These are phyloP conservation scores for Bruguiera hainesii DNA, from an alignment of 441 rosid species.

Conservation along the genomic window DNA sequence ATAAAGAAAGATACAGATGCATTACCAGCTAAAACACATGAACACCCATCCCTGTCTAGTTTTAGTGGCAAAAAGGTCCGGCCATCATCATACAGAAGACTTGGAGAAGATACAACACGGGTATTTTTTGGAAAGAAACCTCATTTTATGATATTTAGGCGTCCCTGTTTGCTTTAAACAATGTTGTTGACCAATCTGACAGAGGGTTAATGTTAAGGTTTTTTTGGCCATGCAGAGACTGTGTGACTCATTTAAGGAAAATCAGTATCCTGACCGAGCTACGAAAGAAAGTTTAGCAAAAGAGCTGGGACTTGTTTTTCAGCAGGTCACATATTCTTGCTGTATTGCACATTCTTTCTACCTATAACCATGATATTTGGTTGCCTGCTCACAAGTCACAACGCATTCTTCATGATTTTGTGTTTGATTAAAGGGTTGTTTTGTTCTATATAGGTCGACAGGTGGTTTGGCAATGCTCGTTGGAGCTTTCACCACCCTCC, in stretches of 20 bases:
- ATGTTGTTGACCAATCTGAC: too few relatives aligned
- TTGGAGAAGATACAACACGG: slow-evolving; percentile 57
- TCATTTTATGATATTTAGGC: too few relatives aligned
- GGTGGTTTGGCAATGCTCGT: slow-evolving; percentile 88
- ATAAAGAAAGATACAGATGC: too few relatives aligned
- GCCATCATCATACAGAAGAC: slow-evolving; percentile 44
- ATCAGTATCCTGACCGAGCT: slow-evolving; percentile 71
- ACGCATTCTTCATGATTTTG: neutral
- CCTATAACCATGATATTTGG: too few relatives aligned
- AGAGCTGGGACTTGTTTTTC: slow-evolving; percentile 58
- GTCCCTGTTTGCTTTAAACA: too few relatives aligned
- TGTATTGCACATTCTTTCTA: neutral
- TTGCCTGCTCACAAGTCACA: neutral
- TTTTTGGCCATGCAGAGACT: slow-evolving; percentile 53
- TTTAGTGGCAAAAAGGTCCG: slow-evolving; percentile 29
- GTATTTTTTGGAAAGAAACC: slow-evolving; percentile 31
- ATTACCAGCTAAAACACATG: slow-evolving; percentile 25
- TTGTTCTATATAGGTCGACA: slow-evolving; percentile 48
- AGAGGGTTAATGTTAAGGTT: slow-evolving; percentile 12
- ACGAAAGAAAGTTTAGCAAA: slow-evolving; percentile 57
- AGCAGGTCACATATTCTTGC: slow-evolving; percentile 48
- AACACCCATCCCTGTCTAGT: slow-evolving; percentile 30
- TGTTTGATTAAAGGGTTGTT: too few relatives aligned
- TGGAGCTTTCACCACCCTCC: slow-evolving; percentile 54
- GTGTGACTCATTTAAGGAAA: slow-evolving; percentile 46